Evolutionary conservation across 345 rosid species (phyloP).

Genomic region (Draba incana): DNA sequence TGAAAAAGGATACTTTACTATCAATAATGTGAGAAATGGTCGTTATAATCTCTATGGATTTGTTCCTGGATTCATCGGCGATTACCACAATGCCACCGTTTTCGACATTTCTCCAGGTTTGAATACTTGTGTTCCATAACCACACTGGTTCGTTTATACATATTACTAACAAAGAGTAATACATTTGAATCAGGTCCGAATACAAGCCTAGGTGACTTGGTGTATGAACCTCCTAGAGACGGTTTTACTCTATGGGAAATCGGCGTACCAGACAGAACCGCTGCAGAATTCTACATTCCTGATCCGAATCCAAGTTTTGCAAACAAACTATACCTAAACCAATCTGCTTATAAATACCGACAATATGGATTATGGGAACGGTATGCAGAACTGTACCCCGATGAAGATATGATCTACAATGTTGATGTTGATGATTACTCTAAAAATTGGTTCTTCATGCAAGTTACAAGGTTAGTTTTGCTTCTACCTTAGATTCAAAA

Average conservation of each 20-base stretch:
- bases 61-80: constrained; percentile 84
- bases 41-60: constrained; percentile 72
- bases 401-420: constrained; percentile 66
- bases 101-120: constrained; percentile 62
- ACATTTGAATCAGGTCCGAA: constrained; percentile 45
- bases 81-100: constrained; percentile 53
- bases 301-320: constrained; percentile 63
- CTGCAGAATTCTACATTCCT: constrained; percentile 83
- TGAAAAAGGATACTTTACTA: constrained; percentile 58
- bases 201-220: constrained; percentile 57
- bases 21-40: constrained; percentile 53
- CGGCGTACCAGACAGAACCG: constrained; percentile 84
- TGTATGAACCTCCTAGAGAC: constrained; percentile 79
- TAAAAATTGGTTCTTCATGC: constrained; percentile 87
- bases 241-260: constrained; percentile 96
- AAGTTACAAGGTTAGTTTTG: constrained; percentile 66
- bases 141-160: neutral
- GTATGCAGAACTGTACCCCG: constrained; percentile 75
- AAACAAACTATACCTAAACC: constrained; percentile 67
- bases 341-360: constrained; percentile 55
- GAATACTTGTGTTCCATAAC: neutral
- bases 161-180: neutral
- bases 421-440: constrained; percentile 59
- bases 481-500: neutral
- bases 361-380: constrained; percentile 98